Evolutionary conservation across 345 rosid species (phyloP).

Genomic region (Mallotus nudiflorus): DNA sequence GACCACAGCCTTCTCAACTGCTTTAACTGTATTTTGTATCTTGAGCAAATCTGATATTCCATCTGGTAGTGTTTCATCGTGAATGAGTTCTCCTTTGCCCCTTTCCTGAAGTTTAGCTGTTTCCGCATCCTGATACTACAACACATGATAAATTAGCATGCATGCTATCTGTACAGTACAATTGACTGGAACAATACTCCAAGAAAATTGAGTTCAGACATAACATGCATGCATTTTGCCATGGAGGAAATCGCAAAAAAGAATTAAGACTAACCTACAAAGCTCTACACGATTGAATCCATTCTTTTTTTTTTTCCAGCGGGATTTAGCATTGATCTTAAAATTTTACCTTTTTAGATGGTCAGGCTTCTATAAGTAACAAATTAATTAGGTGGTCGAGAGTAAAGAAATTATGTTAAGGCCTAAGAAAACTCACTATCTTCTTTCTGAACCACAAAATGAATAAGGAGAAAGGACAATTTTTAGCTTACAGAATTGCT

Average conservation of each 20-base stretch:
- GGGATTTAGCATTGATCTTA: too few species aligned
- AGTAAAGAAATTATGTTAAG: background rate
- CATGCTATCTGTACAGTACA: constrained; percentile 4
- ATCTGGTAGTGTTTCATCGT: constrained; percentile 29
- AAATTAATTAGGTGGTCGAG: background rate
- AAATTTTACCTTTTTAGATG: background rate
- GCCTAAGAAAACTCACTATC: background rate
- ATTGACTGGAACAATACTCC: constrained; percentile 4
- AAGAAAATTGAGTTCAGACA: background rate
- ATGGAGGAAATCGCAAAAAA: background rate
- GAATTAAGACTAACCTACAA: background rate
- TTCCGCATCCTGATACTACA: constrained; percentile 23
- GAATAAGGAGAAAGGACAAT: background rate
- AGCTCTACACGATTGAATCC: background rate
- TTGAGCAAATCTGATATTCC: constrained; percentile 54
- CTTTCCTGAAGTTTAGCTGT: constrained; percentile 30
- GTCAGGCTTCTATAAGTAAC: constrained; percentile 2
- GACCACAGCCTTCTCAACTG: constrained; percentile 36
- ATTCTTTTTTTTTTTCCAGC: too few species aligned
- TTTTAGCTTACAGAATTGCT: background rate
- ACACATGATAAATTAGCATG: constrained; percentile 2
- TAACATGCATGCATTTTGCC: background rate
- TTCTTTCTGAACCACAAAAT: background rate
- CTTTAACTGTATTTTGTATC: constrained; percentile 49
- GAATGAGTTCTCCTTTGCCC: constrained; percentile 29